Evolutionary conservation across 1,284 basidiomycete genomes (phyloP), one percentile per base, ranked within the genome.

Genomic region (Laetiporus sulphureus): DNA sequence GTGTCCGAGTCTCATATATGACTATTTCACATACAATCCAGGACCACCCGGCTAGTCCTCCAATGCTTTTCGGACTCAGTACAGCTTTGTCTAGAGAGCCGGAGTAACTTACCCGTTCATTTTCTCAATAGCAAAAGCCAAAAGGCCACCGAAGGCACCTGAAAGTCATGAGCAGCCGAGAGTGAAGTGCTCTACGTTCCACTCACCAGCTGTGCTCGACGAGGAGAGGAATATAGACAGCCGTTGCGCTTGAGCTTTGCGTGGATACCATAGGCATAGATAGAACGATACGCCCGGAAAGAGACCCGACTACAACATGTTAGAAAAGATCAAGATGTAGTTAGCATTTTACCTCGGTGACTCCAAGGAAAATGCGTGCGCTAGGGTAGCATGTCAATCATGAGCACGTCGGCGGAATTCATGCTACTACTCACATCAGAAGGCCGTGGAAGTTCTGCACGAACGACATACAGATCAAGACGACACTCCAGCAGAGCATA

Each of bases 31-130:
- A 12, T 15, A 45, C 43, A 25, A 48, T 45, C 47, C 47, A 48
- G 5, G 42, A 44, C 47, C 47, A 48, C 6, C 47, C 47, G 4
- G 40, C 36, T n/a, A 48, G 43, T 3, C 47, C 41, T 3, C 36
- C 34, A 13, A 48, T 32, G 15, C 40, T 42, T 18, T 6, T 25
- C 12, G 34, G 16, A 16, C 15, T 22, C 20, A 27, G 12, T 32
- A 18, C 12, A 24, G 31, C 13, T 30, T 24, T 16, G 22, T 8
- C 15, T 16, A 38, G 7, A 15, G 18, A 5, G 10, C 21, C 24
- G 16, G 21, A 11, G 23, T 27, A 25, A 10, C 36, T 10, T 35
- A 41, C 40, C 34, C 38, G 19, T 38, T 27, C 38, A 45, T 37
- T 21, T 35, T 45, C 36, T 45, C 43, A 15, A 45, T 45, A 25